Conservation (phyloP, 148 eudicot species). For the Polygonum maritimum region DNA sequence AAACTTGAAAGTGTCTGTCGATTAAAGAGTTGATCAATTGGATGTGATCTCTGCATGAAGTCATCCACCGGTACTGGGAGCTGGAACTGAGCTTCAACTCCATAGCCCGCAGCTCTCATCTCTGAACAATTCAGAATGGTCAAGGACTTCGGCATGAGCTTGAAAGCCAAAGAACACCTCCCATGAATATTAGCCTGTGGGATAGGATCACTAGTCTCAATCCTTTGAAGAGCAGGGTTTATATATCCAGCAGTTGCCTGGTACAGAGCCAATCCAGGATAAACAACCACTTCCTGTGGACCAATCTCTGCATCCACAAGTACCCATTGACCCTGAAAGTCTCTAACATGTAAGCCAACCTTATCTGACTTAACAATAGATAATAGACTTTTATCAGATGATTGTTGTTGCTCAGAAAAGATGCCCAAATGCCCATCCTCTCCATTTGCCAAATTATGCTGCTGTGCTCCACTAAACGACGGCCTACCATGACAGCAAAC, state of each 20-base stretch:
- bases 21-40: conserved; percentile 61
- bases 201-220: conserved; percentile 41
- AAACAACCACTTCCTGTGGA: conserved; percentile 76
- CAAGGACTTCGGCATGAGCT: conserved; percentile 97
- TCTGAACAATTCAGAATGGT: conserved; percentile 76
- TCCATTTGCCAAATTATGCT: conserved; percentile 59
- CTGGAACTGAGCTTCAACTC: conserved; percentile 96
- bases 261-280: conserved; percentile 86
- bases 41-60: conserved; percentile 90
- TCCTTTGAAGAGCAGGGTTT: conserved; percentile 64
- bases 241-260: conserved; percentile 92
- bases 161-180: conserved; percentile 73
- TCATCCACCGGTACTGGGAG: conserved; percentile 94
- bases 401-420: conserved; percentile 74
- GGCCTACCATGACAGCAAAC: conserved; percentile 82
- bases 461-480: conserved; percentile 86
- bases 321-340: conserved; percentile 80
- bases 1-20: conserved; percentile 50
- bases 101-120: conserved; percentile 99
- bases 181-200: conserved; percentile 58
- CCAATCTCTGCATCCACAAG: conserved; percentile 90
- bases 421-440: conserved; percentile 73
- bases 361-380: conserved; percentile 82
- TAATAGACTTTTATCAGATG: conserved; percentile 67
- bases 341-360: conserved; percentile 73